phyloP scores from a whole-genome alignment of 495 filamentous ascomycete species.

The Penicillium silybi region DNA sequence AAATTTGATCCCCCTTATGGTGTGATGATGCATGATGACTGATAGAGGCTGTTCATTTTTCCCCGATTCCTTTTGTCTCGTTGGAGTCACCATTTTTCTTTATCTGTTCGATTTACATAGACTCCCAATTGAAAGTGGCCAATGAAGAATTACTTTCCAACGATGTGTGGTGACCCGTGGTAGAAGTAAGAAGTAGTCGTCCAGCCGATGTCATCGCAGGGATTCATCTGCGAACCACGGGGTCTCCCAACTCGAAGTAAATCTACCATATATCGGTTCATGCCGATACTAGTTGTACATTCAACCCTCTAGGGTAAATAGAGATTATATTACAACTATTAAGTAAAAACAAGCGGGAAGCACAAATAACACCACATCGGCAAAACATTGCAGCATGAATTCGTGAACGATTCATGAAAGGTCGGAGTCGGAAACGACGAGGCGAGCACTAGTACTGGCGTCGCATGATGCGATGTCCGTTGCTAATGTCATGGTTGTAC shows the following conservation, averaged over 20 bases:
- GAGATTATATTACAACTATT: slow-evolving; percentile 31
- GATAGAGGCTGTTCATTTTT: slow-evolving; percentile 28
- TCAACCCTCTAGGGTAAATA: neutral
- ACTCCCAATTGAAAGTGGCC: slow-evolving; percentile 19
- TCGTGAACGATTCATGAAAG: slow-evolving; percentile 15
- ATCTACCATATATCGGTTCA: neutral
- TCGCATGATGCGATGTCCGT: neutral
- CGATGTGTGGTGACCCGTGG: neutral
- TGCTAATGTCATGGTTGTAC: neutral
- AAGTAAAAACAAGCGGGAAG: slow-evolving; percentile 6
- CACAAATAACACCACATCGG: slow-evolving; percentile 5
- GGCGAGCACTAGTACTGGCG: neutral
- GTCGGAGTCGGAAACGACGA: neutral
- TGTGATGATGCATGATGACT: slow-evolving; percentile 34
- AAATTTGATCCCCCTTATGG: slow-evolving; percentile 27
- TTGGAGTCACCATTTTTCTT: slow-evolving; percentile 19
- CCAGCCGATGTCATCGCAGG: neutral
- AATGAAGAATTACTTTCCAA: slow-evolving; percentile 16
- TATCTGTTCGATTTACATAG: slow-evolving; percentile 18
- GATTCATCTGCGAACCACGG: neutral
- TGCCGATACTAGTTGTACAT: neutral
- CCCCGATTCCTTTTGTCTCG: slow-evolving; percentile 17
- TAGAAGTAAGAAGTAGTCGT: neutral
- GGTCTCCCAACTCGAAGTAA: neutral
- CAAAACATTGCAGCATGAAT: slow-evolving; percentile 9